Base-by-base conservation (phyloP, 2,329 filamentous ascomycete genomes). In the Aureobasidium musti region DNA sequence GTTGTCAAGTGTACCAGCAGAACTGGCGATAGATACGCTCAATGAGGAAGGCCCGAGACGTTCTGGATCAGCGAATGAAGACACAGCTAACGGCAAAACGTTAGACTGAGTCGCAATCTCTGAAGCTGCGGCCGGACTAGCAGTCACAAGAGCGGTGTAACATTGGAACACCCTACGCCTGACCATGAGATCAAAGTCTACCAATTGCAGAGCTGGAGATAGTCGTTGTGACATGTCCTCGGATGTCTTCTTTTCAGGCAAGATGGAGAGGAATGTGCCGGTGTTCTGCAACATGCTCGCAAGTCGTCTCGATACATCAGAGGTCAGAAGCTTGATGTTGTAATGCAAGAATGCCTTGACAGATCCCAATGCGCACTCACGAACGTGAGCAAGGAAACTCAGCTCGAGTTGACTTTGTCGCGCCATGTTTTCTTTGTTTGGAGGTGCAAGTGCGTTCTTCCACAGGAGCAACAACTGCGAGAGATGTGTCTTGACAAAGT, bases 401-500 rank as follows among this genome's bases (percentile, higher is more conserved):
- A 94, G 88, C 76, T 99, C 96, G 8, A 98, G 82, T 60, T 92
- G 84, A 69, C 91, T 94, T 63, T 93, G 87, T 69, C 94, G 88
- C 0, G 89, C 87, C 60, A 92, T 91, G 71, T 98, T 94, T 76
- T 92, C 96, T 39, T 92, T 89, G n/a, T 98, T 79, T 6, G 96
- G 94, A 74, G 96, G 97, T 0, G 96, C 94, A 13, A 99, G 83
- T 0, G 95, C 94, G 77, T 98, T 99, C 78, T 97, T 97, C 95
- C 95, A 99, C 7, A 99, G 82, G 10, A 99, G 81, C 66, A 99
- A 87, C 26, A 99, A 83, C 74, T 99, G 95, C 2, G 93, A 94
- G 8, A 99, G 84, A 78, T 99, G 95, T 28, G 98, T 98, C 79
- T 99, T 99, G 77, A 98, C 94, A 77, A 99, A 99, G 77, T 97